Evolutionary conservation across 2,329 filamentous ascomycete species (phyloP), one percentile per base, ranked within the genome.

Genomic region (Sporothrix humicola): DNA sequence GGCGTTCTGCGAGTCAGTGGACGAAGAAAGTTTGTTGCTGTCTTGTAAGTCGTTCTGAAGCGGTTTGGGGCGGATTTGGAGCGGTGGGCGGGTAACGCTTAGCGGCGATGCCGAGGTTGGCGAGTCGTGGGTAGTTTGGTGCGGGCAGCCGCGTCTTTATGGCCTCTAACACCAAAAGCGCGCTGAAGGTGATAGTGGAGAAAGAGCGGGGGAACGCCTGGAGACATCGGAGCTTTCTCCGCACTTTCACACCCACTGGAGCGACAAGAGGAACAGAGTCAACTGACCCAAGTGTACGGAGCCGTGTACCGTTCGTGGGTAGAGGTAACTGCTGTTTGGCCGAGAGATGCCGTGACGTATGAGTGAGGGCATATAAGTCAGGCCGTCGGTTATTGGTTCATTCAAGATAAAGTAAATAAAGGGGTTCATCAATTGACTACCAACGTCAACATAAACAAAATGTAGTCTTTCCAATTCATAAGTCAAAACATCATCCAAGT

Each of bases 101-200:
- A 59, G 72, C 72, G 65, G 65, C 54, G 63, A 61, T 73, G 65
- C 72, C 72, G 72, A 73, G 72, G 72, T 69, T 63, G 44, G 50
- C 46, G 3, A 20, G 31, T 50, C 8, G 20, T 54, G 48, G 48
- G 48, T 17, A 15, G 48, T 52, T 52, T 17, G 46, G 50, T 7
- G 50, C 15, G 50, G 15, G 50, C 50, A 26, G 46, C 10, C 2
- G 46, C 15, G 50, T 23, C 17, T 59, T 17, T 23, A 26, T 3
- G 61, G 17, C 37, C 8, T 23, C 13, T 26, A 20, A 37, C 7
- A 37, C 31, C 31, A 37, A 37, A 37, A 37, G 31, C 31, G 31
- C 31, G 31, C 31, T 37, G 31, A 3, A 5, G 31, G 3, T 37
- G 31, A 26, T 37, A 37, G 42, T 48, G 61, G 61, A 26, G 61